A percentile compares a stretch with the other conserved stretches of the same genome.
Evolutionary conservation across 2,329 filamentous ascomycete species (phyloP).

Genomic region (Colletotrichum salicis): DNA sequence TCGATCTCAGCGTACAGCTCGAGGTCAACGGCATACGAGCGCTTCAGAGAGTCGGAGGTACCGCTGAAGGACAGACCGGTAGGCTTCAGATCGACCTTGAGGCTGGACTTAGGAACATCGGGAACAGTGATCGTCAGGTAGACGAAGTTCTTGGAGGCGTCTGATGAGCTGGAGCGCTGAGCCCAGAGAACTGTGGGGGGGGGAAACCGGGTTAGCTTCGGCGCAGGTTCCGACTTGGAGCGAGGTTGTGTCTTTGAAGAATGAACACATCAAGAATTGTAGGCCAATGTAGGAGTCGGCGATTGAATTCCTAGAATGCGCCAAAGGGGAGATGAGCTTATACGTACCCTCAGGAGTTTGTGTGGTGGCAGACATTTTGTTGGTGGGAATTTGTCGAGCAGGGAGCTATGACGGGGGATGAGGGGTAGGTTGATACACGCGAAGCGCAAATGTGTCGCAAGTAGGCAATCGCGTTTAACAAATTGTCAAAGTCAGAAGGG

Average conservation of each 20-base stretch:
- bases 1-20: slow-evolving; percentile 94
- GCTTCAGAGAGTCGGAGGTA: slow-evolving; percentile 84
- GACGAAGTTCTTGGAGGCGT: slow-evolving; percentile 90
- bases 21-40: slow-evolving; percentile 85
- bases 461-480: slow-evolving; percentile 15
- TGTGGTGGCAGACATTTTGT: slow-evolving; percentile 43
- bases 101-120: slow-evolving; percentile 79
- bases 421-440: slow-evolving; percentile 31
- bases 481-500: not conserved
- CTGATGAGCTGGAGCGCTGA: slow-evolving; percentile 86
- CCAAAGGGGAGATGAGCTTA: not conserved
- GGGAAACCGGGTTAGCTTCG: slow-evolving; percentile 7
- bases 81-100: slow-evolving; percentile 86
- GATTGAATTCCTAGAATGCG: not conserved
- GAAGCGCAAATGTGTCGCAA: slow-evolving; percentile 29
- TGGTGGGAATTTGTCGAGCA: slow-evolving; percentile 25
- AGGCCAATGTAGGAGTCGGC: not conserved
- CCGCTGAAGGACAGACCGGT: slow-evolving; percentile 84
- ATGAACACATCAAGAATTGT: not conserved
- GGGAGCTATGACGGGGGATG: slow-evolving; percentile 35
- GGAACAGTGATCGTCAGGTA: slow-evolving; percentile 91
- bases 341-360: slow-evolving; percentile 53
- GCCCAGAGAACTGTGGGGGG: slow-evolving; percentile 86
- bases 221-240: not conserved
- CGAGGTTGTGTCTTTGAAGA: not conserved